These are phyloP conservation scores for Hygrophorus pudorinus DNA, from an alignment of 768 basidiomycete genomes.

Conservation along the genomic window DNA sequence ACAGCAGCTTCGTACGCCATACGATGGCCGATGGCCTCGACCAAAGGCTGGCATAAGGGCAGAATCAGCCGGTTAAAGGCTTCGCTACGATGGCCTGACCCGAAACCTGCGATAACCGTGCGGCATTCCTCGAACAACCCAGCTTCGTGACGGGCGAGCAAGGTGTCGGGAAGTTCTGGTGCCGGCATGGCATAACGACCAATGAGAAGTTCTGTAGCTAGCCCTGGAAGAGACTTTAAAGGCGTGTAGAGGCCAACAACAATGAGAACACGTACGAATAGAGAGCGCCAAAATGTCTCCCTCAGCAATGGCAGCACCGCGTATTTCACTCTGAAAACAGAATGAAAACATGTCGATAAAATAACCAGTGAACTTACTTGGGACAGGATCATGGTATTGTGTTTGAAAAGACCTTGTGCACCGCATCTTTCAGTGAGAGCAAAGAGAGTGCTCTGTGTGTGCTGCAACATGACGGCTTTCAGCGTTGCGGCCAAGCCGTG, in stretches of 20 bases:
- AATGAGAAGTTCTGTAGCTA: constrained; percentile 51
- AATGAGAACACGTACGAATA: too few relatives aligned
- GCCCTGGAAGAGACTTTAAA: too few relatives aligned
- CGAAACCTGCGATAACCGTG: constrained; percentile 25
- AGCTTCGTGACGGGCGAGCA: constrained; percentile 41
- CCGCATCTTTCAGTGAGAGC: constrained; percentile 57
- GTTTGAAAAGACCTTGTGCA: constrained; percentile 56
- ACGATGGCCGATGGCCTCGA: constrained; percentile 58
- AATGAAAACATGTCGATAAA: constrained; percentile 7
- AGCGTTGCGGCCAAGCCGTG: constrained; percentile 47
- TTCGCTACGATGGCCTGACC: constrained; percentile 38
- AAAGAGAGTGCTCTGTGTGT: constrained; percentile 39
- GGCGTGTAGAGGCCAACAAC: too few relatives aligned
- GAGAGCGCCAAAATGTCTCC: constrained; percentile 41
- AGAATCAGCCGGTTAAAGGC: constrained; percentile 44
- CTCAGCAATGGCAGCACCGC: constrained; percentile 55
- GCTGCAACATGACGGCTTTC: constrained; percentile 46
- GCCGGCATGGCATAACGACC: constrained; percentile 41
- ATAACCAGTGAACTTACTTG: constrained; percentile 27
- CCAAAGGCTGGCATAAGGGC: constrained; percentile 39
- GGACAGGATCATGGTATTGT: constrained; percentile 48
- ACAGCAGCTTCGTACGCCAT: constrained; percentile 48
- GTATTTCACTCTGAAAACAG: constrained; percentile 29
- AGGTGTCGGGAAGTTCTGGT: constrained; percentile 38
- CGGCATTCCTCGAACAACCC: constrained; percentile 38